Percentiles rank a stretch among this genome's conserved stretches.
Conservation (phyloP, 2,329 filamentous ascomycete genomes). For the Verticillium tricorpus region DNA sequence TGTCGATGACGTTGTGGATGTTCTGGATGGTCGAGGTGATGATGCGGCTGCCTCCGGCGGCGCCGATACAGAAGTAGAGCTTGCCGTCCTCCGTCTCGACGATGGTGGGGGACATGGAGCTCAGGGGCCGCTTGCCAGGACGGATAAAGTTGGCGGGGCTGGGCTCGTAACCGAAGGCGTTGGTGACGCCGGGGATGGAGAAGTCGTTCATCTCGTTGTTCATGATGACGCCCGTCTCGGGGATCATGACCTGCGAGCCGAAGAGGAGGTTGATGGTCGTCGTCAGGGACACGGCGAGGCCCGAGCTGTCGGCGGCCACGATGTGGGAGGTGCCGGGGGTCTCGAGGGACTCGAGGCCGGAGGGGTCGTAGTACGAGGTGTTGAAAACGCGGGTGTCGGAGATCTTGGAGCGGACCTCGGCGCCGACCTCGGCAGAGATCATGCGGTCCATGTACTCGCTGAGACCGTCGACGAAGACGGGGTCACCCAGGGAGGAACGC, state of each 20-base stretch:
- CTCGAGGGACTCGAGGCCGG: constrained; percentile 39
- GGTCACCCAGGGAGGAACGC: constrained; percentile 71
- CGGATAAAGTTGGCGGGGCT: constrained; percentile 70
- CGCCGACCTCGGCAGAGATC: constrained; percentile 58
- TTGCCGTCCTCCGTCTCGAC: constrained; percentile 64
- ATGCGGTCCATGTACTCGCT: constrained; percentile 57
- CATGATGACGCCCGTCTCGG: constrained; percentile 77
- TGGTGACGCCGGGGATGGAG: constrained; percentile 65
- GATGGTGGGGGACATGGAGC: constrained; percentile 73
- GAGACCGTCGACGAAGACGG: constrained; percentile 59
- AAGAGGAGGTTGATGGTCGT: constrained; percentile 81
- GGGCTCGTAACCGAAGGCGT: constrained; percentile 74
- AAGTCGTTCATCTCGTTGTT: constrained; percentile 67
- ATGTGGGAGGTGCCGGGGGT: constrained; percentile 68
- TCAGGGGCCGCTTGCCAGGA: constrained; percentile 73
- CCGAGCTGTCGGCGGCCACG: constrained; percentile 62
- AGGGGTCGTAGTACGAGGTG: constrained; percentile 37
- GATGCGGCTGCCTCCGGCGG: constrained; percentile 80
- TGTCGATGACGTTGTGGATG: constrained; percentile 69
- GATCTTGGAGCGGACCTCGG: constrained; percentile 44
- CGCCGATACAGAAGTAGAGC: constrained; percentile 69
- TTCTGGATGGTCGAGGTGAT: constrained; percentile 80
- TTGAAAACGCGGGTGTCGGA: constrained; percentile 33
- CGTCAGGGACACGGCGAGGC: constrained; percentile 71
- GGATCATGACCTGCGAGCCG: constrained; percentile 69